Conservation (phyloP, 2,329 filamentous ascomycete genomes). For the Parastagonospora nodorum region DNA sequence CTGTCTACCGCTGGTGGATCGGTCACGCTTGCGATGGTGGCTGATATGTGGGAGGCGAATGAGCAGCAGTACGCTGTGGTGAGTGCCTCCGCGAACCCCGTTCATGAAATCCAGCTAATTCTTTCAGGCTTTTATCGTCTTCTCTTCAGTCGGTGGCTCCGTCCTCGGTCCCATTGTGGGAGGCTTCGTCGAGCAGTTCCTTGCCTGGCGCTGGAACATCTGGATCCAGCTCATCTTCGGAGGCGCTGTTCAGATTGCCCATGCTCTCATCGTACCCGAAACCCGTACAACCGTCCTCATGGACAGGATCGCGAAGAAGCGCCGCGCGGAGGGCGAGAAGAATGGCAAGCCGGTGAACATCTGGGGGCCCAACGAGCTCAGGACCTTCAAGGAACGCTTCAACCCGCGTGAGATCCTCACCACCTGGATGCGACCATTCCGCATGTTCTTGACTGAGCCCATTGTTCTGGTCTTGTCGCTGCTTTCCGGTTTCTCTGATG, state of each 20-base stretch:
- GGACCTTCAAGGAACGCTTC: slow-evolving; percentile 43
- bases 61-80: slow-evolving; percentile 71
- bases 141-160: slow-evolving; percentile 78
- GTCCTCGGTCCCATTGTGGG: slow-evolving; percentile 79
- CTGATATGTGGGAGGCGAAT: slow-evolving; percentile 62
- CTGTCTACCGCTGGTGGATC: slow-evolving; percentile 64
- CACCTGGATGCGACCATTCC: slow-evolving; percentile 66
- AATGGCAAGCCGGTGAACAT: slow-evolving; percentile 64
- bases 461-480: slow-evolving; percentile 74
- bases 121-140: slow-evolving; percentile 60
- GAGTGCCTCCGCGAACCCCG: neutral
- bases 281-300: slow-evolving; percentile 78
- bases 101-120: slow-evolving; percentile 1
- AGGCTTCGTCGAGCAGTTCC: slow-evolving; percentile 71
- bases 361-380: slow-evolving; percentile 76
- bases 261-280: slow-evolving; percentile 74
- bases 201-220: slow-evolving; percentile 78
- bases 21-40: slow-evolving; percentile 68
- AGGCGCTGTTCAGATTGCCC: slow-evolving; percentile 68
- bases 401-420: slow-evolving; percentile 49
- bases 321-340: slow-evolving; percentile 67
- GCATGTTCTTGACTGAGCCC: slow-evolving; percentile 76
- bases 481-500: slow-evolving; percentile 75
- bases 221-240: slow-evolving; percentile 89
- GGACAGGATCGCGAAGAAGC: slow-evolving; percentile 77